Base-by-base conservation (phyloP, 2,329 filamentous ascomycete species). In the Triangularia verruculosa region DNA sequence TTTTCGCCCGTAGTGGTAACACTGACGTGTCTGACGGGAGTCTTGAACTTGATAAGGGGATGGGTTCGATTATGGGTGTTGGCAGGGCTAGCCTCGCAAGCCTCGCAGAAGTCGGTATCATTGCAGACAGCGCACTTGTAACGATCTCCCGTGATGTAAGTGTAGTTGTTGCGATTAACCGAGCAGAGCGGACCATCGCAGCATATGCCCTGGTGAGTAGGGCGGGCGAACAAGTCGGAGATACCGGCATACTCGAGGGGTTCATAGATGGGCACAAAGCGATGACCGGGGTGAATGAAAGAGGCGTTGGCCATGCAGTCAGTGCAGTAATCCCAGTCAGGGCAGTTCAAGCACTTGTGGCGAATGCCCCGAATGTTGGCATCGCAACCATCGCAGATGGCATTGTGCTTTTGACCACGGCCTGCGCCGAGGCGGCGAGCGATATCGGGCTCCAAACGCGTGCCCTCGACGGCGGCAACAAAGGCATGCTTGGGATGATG, bases 121-220 rank as follows among this genome's bases (percentile, higher is more conserved):
- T 96, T 84, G 81, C 95, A 99, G 62, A 99, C 89, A 59, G 94
- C 92, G 74, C 95, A 99, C 86, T 99, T 99, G 85, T 95, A 99
- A 68, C 95, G 91, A 65, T 90, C 85, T 59, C 95, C 96, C 61
- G 84, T 83, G 72, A 99, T 97, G 78, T 93, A 97, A 28, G 80
- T 82, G 70, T 71, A 82, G 70, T 77, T 80, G 71, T 28, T 30
- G 32, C 64, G 65, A 20, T 61, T 51, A n/a, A 20, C 57, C 9
- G 80, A 78, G 84, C 95, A 99, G 52, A 97, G 83, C 24, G 93
- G 93, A 0, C 95, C 95, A 75, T 99, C 95, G 74, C 95, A 99
- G 83, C 90, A 96, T 74, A 98, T 94, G 63, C 93, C 94, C 67
- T 83, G 82, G 74, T 99, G 95, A 47, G 86, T 82, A 63, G 81